Percentiles rank a stretch among this genome's conserved stretches.
These are phyloP conservation scores for Reticulascus tulasneorum DNA, from an alignment of 2,329 filamentous ascomycete species.

Conservation along the genomic window DNA sequence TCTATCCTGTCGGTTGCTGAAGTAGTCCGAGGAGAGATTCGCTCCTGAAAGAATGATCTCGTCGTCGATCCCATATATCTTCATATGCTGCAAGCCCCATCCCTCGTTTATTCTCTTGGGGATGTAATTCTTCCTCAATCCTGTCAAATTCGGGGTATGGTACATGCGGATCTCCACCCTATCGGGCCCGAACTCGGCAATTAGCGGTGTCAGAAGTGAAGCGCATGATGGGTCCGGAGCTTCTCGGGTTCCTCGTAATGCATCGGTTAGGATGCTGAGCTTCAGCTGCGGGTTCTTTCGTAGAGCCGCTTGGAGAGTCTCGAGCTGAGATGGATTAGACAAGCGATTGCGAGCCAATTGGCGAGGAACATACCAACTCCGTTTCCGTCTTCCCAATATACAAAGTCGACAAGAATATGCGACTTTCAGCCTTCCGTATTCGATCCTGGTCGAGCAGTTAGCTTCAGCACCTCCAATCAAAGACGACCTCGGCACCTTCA, in stretches of 20 bases:
- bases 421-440: conserved; percentile 71
- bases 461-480: too few relatives aligned
- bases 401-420: conserved; percentile 90
- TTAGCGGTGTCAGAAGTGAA: conserved; percentile 79
- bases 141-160: conserved; percentile 92
- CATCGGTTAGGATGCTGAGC: conserved; percentile 88
- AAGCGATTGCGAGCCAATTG: neutral
- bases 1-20: conserved; percentile 89
- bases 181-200: conserved; percentile 76
- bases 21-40: conserved; percentile 91
- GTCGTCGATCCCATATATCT: conserved; percentile 92
- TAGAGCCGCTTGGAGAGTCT: conserved; percentile 71
- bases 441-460: conserved; percentile 52
- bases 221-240: conserved; percentile 82
- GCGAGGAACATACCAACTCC: conserved; percentile 59
- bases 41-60: conserved; percentile 91
- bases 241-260: conserved; percentile 85
- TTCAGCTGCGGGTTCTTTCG: conserved; percentile 69
- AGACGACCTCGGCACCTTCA: conserved; percentile 85
- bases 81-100: conserved; percentile 99
- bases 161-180: conserved; percentile 95
- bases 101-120: conserved; percentile 94
- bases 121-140: conserved; percentile 75
- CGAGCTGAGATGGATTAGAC: conserved; percentile 50
- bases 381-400: conserved; percentile 94